Base-by-base conservation (phyloP, 1,284 basidiomycete genomes). In the Ceratobasidium sp. region DNA sequence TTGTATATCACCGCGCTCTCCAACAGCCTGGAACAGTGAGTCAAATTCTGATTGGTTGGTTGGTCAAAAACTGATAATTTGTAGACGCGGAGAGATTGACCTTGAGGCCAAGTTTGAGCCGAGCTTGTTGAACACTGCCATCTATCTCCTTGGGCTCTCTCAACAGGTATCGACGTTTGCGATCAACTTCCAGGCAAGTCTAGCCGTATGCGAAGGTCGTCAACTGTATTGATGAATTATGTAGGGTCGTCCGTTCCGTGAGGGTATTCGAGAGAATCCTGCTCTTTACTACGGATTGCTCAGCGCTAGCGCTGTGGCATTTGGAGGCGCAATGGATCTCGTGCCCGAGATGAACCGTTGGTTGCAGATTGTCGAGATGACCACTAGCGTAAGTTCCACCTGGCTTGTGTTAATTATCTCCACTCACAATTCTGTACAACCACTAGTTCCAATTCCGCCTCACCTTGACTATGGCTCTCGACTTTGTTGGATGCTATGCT, bases 101-200 rank as follows among this genome's bases (percentile, higher is more conserved):
- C 84, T 98, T 34, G 96, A 97, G 73, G 95, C 94, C 67, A 96
- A 97, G 80, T 98, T 97, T 77, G 92, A 94, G 79, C 95, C 96
- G 0, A 94, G 90, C 76, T 82, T 98, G 41, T 84, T 98, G 74
- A 98, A 98, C 83, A 96, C 94, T 3, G 93, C 94, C 60, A 96
- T 98, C 78, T 98, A 96, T 82, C 88, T 98, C 26, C 85, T 98
- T 64, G 92, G 95, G 72, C 85, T 97, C 41, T 96, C 93, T 5
- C 96, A 98, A 80, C 95, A 97, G 80, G 96, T 98, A 1, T 97
- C 96, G 9, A 97, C 96, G 0, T 97, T 98, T 78, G 91, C 94
- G 2, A 94, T 97, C 83, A 98, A 98, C 83, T 98, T 96, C 86
- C 94, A 95, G 83, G 89, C 89, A 76, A 46, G 79, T 55, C n/a